Conservation (phyloP, 768 basidiomycete species). For the Dendrothele bispora region DNA sequence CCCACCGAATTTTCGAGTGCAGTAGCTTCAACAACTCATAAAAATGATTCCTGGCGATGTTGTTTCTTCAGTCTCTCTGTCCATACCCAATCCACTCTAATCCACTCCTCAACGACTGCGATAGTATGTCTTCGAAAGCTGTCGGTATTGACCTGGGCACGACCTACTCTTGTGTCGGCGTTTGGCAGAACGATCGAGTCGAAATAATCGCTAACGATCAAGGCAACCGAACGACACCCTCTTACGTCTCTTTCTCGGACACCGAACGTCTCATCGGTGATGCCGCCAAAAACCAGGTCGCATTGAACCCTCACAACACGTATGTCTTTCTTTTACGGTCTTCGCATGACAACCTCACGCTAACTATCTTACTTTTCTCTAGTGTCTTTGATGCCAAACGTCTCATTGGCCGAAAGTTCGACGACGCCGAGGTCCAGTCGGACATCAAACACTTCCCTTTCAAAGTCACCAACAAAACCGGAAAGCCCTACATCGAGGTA, state of each 20-base stretch:
- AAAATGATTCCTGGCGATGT: too few relatives aligned
- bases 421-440: constrained; percentile 44
- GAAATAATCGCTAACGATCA: constrained; percentile 89
- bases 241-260: constrained; percentile 89
- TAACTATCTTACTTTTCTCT: background rate
- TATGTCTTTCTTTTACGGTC: constrained; percentile 26
- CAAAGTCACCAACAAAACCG: constrained; percentile 40
- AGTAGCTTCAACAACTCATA: too few relatives aligned
- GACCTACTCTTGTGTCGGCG: constrained; percentile 6
- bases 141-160: too few relatives aligned
- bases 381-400: constrained; percentile 59
- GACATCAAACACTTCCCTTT: constrained; percentile 54
- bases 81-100: too few relatives aligned
- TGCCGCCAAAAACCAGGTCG: constrained; percentile 76
- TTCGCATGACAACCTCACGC: background rate
- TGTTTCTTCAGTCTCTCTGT: too few relatives aligned
- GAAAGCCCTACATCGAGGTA: constrained; percentile 53
- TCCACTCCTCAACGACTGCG: too few relatives aligned
- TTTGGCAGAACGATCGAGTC: constrained; percentile 35
- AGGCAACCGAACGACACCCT: constrained; percentile 89
- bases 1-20: too few relatives aligned
- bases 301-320: constrained; percentile 75
- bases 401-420: constrained; percentile 51
- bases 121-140: too few relatives aligned
- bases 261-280: constrained; percentile 81